A percentile compares a stretch with the other conserved stretches of the same genome.
phyloP scores from a whole-genome alignment of 202 grass and related monocot species.

The Setaria italica region DNA sequence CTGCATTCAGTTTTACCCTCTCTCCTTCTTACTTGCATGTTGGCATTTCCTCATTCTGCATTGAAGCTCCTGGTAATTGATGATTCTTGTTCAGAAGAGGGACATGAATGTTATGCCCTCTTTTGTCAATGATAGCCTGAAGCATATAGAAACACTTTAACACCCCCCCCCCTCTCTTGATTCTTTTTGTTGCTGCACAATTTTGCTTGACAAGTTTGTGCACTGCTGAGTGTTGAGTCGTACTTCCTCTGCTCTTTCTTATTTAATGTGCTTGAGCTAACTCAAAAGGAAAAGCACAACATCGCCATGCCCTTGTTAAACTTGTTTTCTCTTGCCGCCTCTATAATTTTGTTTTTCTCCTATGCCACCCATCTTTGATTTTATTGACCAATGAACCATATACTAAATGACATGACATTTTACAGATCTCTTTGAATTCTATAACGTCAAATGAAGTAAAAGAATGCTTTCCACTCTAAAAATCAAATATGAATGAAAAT shows the following conservation, averaged over 20 bases:
- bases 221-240: not conserved
- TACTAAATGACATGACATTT: not conserved
- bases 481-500: not conserved
- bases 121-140: not conserved
- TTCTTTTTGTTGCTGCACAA: not conserved
- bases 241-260: not conserved
- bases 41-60: not conserved
- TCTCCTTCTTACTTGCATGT: not conserved
- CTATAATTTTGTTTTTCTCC: not conserved
- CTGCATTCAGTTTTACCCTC: conserved; percentile 11
- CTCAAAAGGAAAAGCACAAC: not conserved
- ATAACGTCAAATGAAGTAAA: not conserved
- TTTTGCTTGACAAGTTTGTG: not conserved
- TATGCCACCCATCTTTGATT: not conserved
- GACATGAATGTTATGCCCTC: not conserved
- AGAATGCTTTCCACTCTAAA: not conserved
- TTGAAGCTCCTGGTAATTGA: not conserved
- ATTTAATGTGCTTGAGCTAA: not conserved
- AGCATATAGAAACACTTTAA: not conserved
- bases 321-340: not conserved
- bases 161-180: no score
- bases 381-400: not conserved
- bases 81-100: not conserved
- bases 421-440: not conserved
- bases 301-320: not conserved